Percentiles rank a stretch among this genome's conserved stretches.
Conservation (phyloP, 257 asterid genomes). For the Nicotiana obtusifolia region DNA sequence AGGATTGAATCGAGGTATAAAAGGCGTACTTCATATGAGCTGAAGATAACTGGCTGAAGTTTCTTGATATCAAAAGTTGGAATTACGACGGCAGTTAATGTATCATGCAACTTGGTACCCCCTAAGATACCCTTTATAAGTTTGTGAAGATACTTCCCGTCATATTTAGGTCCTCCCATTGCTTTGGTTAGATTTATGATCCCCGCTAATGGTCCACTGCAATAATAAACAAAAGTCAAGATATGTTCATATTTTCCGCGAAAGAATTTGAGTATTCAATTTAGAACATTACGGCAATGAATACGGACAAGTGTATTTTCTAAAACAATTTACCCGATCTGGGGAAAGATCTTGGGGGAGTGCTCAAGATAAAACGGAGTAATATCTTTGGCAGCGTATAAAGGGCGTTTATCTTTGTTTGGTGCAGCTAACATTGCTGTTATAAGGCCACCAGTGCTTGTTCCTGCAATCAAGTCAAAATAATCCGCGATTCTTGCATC, state of each 20-base stretch:
- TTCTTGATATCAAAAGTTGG: slow-evolving; percentile 44
- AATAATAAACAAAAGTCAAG: background rate
- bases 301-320: background rate
- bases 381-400: slow-evolving; percentile 49
- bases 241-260: background rate
- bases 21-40: slow-evolving; percentile 29
- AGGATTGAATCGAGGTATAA: background rate
- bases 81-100: slow-evolving; percentile 44
- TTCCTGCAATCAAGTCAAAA: slow-evolving; percentile 51
- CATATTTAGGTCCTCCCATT: slow-evolving; percentile 33
- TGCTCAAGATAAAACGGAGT: slow-evolving; percentile 39
- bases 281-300: too few species aligned
- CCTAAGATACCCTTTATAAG: slow-evolving; percentile 23
- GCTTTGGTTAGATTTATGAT: slow-evolving; percentile 21
- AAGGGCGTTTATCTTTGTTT: slow-evolving; percentile 32
- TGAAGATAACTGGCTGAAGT: slow-evolving; percentile 43
- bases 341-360: slow-evolving; percentile 45
- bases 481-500: slow-evolving; percentile 45
- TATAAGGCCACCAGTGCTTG: slow-evolving; percentile 58
- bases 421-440: slow-evolving; percentile 50
- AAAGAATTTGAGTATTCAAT: too few species aligned
- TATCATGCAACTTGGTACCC: slow-evolving; percentile 27
- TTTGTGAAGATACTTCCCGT: slow-evolving; percentile 33
- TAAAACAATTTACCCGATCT: slow-evolving; percentile 12
- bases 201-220: slow-evolving; percentile 31